Percentiles rank a stretch among this genome's conserved stretches.
Evolutionary conservation across 805 yeast genomes (phyloP).

Genomic region (Zygoascus tannicola): DNA sequence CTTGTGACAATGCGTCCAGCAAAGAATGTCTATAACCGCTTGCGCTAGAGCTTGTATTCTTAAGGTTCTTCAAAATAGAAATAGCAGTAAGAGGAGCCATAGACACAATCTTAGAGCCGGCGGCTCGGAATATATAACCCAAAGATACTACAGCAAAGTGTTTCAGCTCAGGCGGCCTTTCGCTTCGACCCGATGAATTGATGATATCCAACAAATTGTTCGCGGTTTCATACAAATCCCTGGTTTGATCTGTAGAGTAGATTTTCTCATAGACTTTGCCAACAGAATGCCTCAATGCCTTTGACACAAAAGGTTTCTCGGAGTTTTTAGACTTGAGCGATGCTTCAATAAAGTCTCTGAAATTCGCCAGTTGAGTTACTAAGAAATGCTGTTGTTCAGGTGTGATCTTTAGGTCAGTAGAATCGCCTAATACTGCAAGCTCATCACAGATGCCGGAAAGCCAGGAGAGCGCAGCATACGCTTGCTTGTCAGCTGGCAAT

Average conservation of each 20-base stretch:
- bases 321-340: conserved; percentile 5
- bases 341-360: conserved; percentile 10
- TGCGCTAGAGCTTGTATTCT: conserved; percentile 18
- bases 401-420: background rate
- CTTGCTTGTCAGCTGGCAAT: conserved; percentile 13
- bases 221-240: conserved; percentile 21
- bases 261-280: conserved; percentile 10
- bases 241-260: conserved; percentile 8
- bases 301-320: conserved; percentile 8
- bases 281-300: conserved; percentile 13
- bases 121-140: conserved; percentile 21
- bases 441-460: conserved; percentile 8
- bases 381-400: conserved; percentile 13
- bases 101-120: conserved; percentile 25
- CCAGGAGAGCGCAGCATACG: conserved; percentile 13
- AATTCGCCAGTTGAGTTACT: conserved; percentile 5
- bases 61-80: conserved; percentile 21
- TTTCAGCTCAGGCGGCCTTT: conserved; percentile 22
- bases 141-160: conserved; percentile 20
- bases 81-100: conserved; percentile 25
- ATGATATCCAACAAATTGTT: conserved; percentile 17
- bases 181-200: conserved; percentile 19
- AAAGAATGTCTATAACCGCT: conserved; percentile 21
- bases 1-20: conserved; percentile 16
- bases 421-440: conserved; percentile 1